These are phyloP conservation scores for Oryza meridionalis DNA, from an alignment of 176 grass and related monocot genomes.

Conservation along the genomic window DNA sequence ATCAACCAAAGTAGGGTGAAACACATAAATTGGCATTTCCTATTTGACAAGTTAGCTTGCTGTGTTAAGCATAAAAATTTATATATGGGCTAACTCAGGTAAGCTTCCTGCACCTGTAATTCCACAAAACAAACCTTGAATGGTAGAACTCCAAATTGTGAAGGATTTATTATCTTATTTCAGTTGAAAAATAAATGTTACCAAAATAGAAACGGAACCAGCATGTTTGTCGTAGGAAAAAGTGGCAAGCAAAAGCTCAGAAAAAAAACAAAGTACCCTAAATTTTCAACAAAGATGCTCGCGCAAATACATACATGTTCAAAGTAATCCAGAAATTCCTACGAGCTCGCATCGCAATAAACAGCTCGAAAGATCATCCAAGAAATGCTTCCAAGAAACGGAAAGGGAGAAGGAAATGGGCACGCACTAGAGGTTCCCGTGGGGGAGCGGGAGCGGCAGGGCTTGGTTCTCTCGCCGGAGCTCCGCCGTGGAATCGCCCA, in stretches of 20 bases:
- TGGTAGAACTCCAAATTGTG: background rate
- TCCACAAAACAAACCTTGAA: background rate
- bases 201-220: background rate
- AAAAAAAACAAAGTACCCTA: background rate
- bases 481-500: constrained; percentile 13
- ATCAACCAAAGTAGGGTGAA: background rate
- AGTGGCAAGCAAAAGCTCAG: background rate
- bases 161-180: background rate
- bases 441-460: no score
- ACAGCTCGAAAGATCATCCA: background rate
- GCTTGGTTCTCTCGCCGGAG: background rate
- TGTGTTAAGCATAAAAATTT: background rate
- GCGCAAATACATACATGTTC: background rate
- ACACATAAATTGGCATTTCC: background rate
- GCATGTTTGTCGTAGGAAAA: background rate
- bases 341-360: background rate
- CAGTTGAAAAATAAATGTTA: background rate
- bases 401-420: background rate
- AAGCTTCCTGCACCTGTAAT: background rate
- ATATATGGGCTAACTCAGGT: background rate
- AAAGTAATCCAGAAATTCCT: no score
- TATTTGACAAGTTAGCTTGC: background rate
- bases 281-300: background rate
- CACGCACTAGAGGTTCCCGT: constrained; percentile 26
- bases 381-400: constrained; percentile 16